A percentile compares a stretch with the other conserved stretches of the same genome.
Evolutionary conservation across 768 basidiomycete genomes (phyloP).

Genomic region (Podaxis carcinomalis): DNA sequence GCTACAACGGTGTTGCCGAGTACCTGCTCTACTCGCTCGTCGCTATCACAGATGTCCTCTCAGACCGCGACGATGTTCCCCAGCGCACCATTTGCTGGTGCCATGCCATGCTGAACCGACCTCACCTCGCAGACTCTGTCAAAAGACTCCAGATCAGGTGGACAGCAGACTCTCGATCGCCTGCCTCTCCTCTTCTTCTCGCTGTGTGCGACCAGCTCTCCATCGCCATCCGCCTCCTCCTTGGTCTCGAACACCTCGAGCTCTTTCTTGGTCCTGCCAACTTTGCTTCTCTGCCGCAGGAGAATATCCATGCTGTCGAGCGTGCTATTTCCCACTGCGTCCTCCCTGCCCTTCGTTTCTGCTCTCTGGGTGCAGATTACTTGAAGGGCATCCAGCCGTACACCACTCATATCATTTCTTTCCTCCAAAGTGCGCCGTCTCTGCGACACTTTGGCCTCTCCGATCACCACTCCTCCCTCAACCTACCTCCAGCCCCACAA

Average conservation of each 20-base stretch:
- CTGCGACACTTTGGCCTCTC: slow-evolving; percentile 43
- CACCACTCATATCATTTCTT: slow-evolving; percentile 32
- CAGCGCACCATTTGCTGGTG: slow-evolving; percentile 47
- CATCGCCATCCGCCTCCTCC: slow-evolving; percentile 29
- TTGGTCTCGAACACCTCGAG: slow-evolving; percentile 50
- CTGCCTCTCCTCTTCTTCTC: slow-evolving; percentile 26
- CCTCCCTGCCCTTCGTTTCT: slow-evolving; percentile 36
- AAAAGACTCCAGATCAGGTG: slow-evolving; percentile 50
- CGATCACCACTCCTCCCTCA: slow-evolving; percentile 40
- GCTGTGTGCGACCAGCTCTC: slow-evolving; percentile 37
- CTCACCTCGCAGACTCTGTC: slow-evolving; percentile 42
- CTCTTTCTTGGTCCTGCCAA: slow-evolving; percentile 47
- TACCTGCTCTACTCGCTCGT: slow-evolving; percentile 54
- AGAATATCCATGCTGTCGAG: slow-evolving; percentile 41
- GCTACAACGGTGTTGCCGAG: slow-evolving; percentile 51
- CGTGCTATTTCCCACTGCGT: slow-evolving; percentile 33
- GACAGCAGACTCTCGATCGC: slow-evolving; percentile 36
- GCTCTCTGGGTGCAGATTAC: slow-evolving; percentile 44
- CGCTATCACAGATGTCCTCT: slow-evolving; percentile 42
- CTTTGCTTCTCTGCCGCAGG: slow-evolving; percentile 18
- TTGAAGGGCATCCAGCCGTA: slow-evolving; percentile 38
- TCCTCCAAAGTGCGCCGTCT: slow-evolving; percentile 36
- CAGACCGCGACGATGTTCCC: slow-evolving; percentile 34
- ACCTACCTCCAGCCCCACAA: slow-evolving; percentile 27
- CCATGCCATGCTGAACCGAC: slow-evolving; percentile 40